phyloP scores from a whole-genome alignment of 1,139 yeast species.

The Geotrichum candidum region DNA sequence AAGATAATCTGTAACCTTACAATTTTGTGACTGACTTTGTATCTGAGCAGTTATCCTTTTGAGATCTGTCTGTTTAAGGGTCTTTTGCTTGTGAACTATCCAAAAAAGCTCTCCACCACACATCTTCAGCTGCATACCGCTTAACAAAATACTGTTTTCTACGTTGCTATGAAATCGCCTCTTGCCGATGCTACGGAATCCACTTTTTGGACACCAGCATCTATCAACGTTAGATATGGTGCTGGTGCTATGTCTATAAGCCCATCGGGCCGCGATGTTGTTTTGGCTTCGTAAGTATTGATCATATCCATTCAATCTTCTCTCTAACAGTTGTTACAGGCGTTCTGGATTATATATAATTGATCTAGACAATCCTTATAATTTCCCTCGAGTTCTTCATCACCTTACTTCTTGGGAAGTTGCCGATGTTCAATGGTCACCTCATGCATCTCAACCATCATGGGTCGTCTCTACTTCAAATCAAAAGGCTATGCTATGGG shows the following conservation, averaged over 20 bases:
- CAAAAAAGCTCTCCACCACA: not conserved
- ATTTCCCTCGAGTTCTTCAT: slow-evolving; percentile 89
- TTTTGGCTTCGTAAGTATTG: slow-evolving; percentile 60
- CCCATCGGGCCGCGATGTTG: slow-evolving; percentile 92
- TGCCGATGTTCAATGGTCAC: slow-evolving; percentile 98
- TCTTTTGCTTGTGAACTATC: not conserved
- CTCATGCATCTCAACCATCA: slow-evolving; percentile 71
- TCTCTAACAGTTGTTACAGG: slow-evolving; percentile 26
- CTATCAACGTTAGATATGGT: slow-evolving; percentile 84
- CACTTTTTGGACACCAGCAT: slow-evolving; percentile 34
- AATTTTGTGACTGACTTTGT: too few species aligned
- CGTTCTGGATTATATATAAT: slow-evolving; percentile 80
- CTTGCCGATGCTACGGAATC: slow-evolving; percentile 7
- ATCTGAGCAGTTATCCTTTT: too few species aligned
- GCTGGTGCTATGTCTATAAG: slow-evolving; percentile 90
- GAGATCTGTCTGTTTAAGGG: too few species aligned
- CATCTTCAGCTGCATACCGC: not conserved
- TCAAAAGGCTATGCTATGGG: slow-evolving; percentile 94
- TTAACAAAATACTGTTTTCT: not conserved
- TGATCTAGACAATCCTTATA: slow-evolving; percentile 92
- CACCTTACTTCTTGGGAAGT: slow-evolving; percentile 97
- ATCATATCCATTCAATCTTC: not conserved
- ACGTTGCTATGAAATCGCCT: slow-evolving; percentile 5
- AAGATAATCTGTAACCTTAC: too few species aligned
- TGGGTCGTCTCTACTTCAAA: slow-evolving; percentile 94